Conservation (phyloP, 768 basidiomycete species). For the Suillus occidentalis region DNA sequence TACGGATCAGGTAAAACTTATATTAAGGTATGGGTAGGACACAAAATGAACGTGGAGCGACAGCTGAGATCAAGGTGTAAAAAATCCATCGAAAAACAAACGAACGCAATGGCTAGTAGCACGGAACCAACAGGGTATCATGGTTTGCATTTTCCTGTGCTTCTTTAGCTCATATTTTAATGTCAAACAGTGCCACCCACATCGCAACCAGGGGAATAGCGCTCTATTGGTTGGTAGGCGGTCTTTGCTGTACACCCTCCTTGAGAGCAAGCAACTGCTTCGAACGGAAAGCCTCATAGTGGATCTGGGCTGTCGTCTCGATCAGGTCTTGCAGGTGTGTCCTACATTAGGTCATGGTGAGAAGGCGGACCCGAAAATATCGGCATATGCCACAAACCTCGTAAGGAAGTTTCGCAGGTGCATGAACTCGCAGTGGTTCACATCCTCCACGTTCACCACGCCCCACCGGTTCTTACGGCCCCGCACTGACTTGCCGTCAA, state of each 20-base stretch:
- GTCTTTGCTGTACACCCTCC: conserved; percentile 83
- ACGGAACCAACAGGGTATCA: conserved; percentile 16
- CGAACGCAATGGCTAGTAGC: conserved; percentile 9
- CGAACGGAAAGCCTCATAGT: conserved; percentile 99
- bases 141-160: conserved; percentile 5
- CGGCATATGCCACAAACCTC: conserved; percentile 44
- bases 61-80: conserved; percentile 6
- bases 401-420: conserved; percentile 97
- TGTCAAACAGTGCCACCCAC: neutral
- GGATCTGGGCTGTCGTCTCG: conserved; percentile 98
- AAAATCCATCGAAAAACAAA: conserved; percentile 16
- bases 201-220: conserved; percentile 4
- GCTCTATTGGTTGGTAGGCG: conserved; percentile 37
- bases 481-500: conserved; percentile 93
- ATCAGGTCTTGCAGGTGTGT: conserved; percentile 98
- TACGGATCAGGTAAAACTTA: neutral
- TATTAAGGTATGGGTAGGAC: conserved; percentile 8
- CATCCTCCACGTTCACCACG: conserved; percentile 96
- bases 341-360: conserved; percentile 38
- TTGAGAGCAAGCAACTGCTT: conserved; percentile 97
- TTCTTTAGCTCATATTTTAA: neutral
- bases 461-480: conserved; percentile 99
- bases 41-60: conserved; percentile 17
- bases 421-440: conserved; percentile 96
- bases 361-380: neutral